phyloP scores from a whole-genome alignment of 2,329 filamentous ascomycete species.

The Aureobasidium sp. region DNA sequence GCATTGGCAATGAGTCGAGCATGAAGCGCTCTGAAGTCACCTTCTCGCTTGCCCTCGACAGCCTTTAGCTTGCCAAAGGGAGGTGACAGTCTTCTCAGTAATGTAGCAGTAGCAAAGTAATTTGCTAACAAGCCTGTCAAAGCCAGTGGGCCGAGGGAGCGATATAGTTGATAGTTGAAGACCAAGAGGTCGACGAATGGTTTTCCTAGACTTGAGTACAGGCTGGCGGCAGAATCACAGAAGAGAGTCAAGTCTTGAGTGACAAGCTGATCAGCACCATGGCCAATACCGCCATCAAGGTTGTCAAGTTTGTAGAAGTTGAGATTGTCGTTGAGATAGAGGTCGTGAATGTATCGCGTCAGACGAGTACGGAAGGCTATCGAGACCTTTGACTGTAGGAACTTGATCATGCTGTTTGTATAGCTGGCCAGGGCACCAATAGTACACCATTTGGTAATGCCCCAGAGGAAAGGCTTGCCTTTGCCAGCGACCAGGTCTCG shows the following conservation, averaged over 20 bases:
- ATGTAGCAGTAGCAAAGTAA: conserved; percentile 88
- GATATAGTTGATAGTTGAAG: conserved; percentile 96
- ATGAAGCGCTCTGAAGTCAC: conserved; percentile 87
- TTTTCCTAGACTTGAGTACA: conserved; percentile 97
- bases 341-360: conserved; percentile 92
- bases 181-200: conserved; percentile 94
- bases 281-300: conserved; percentile 83
- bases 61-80: conserved; percentile 97
- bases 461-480: conserved; percentile 78
- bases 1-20: conserved; percentile 91
- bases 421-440: conserved; percentile 91
- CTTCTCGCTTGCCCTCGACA: conserved; percentile 88
- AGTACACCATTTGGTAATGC: conserved; percentile 89
- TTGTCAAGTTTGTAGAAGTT: conserved; percentile 96
- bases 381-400: conserved; percentile 92
- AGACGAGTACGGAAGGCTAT: conserved; percentile 94
- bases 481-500: conserved; percentile 93
- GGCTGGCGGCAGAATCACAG: conserved; percentile 80
- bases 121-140: conserved; percentile 80
- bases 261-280: conserved; percentile 92
- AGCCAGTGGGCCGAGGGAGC: conserved; percentile 80
- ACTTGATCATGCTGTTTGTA: conserved; percentile 99
- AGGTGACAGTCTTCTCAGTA: conserved; percentile 79
- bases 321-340: conserved; percentile 89
- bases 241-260: conserved; percentile 95